phyloP scores from a whole-genome alignment of 441 rosid genomes.

The Eutrema salsugineum region DNA sequence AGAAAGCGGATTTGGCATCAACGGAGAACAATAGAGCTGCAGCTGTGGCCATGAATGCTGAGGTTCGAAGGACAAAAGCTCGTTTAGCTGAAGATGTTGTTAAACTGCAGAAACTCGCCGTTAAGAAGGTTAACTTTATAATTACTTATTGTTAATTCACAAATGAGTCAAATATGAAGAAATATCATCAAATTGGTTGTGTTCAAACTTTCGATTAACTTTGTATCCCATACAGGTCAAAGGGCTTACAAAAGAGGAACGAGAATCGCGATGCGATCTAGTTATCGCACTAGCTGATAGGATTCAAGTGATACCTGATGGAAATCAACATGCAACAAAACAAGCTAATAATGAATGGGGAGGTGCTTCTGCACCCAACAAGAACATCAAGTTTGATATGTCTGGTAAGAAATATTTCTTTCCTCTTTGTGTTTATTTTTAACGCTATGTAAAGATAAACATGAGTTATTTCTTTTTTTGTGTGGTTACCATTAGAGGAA shows the following conservation, averaged over 20 bases:
- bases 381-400: conserved; percentile 50
- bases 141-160: not conserved
- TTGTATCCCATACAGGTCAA: conserved; percentile 38
- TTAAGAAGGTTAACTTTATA: conserved; percentile 40
- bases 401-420: conserved; percentile 40
- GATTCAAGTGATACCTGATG: conserved; percentile 57
- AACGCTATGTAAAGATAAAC: not conserved
- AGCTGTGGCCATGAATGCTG: conserved; percentile 59
- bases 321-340: conserved; percentile 24
- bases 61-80: conserved; percentile 60
- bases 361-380: conserved; percentile 40
- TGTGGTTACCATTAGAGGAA: conserved; percentile 37
- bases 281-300: conserved; percentile 48
- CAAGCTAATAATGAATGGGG: conserved; percentile 49
- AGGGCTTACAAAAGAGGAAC: conserved; percentile 54
- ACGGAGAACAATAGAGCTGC: conserved; percentile 52
- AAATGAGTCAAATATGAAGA: not conserved
- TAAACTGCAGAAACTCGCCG: conserved; percentile 52
- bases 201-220: not conserved
- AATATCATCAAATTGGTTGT: not conserved
- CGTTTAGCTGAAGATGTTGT: conserved; percentile 53
- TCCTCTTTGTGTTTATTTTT: not conserved
- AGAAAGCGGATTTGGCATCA: conserved; percentile 56
- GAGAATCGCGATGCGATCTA: conserved; percentile 43
- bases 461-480: not conserved